Percentiles rank a stretch among this genome's conserved stretches.
Conservation (phyloP, 2,329 filamentous ascomycete genomes). For the Pseudopithomyces chartarum region DNA sequence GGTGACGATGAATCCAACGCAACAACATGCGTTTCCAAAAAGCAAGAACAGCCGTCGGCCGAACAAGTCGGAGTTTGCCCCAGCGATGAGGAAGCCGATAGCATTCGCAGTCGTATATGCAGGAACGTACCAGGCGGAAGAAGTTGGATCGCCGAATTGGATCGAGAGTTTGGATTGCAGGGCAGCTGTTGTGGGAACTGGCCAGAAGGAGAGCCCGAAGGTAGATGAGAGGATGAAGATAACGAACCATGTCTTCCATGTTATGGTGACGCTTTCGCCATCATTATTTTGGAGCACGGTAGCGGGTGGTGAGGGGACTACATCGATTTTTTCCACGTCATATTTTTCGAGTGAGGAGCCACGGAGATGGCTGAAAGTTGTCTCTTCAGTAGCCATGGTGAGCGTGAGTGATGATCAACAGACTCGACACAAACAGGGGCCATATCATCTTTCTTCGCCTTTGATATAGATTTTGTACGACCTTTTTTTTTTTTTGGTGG, state of each 20-base stretch:
- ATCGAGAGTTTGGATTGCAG: conserved; percentile 23
- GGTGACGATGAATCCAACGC: conserved; percentile 41
- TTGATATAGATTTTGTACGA: neutral
- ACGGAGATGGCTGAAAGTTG: neutral
- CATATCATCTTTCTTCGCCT: neutral
- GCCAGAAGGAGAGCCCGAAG: conserved; percentile 36
- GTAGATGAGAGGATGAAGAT: conserved; percentile 33
- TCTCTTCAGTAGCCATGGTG: conserved; percentile 18
- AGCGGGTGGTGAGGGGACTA: conserved; percentile 12
- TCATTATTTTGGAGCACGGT: conserved; percentile 13
- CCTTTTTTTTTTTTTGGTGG: no score
- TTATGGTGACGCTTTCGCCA: conserved; percentile 23
- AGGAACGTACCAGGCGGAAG: conserved; percentile 27
- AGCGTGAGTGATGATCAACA: no score
- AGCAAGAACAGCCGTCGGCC: conserved; percentile 55
- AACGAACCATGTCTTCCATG: conserved; percentile 33
- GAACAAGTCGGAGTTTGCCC: conserved; percentile 55
- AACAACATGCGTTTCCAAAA: conserved; percentile 49
- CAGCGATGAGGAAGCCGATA: conserved; percentile 31
- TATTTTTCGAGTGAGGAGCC: conserved; percentile 21
- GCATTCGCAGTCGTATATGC: conserved; percentile 29
- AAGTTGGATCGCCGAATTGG: conserved; percentile 17
- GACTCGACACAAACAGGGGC: neutral
- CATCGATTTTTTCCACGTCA: conserved; percentile 24
- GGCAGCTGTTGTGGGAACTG: conserved; percentile 32